These are phyloP conservation scores for Euphorbia tirucalli DNA, from an alignment of 345 rosid species.

Conservation along the genomic window DNA sequence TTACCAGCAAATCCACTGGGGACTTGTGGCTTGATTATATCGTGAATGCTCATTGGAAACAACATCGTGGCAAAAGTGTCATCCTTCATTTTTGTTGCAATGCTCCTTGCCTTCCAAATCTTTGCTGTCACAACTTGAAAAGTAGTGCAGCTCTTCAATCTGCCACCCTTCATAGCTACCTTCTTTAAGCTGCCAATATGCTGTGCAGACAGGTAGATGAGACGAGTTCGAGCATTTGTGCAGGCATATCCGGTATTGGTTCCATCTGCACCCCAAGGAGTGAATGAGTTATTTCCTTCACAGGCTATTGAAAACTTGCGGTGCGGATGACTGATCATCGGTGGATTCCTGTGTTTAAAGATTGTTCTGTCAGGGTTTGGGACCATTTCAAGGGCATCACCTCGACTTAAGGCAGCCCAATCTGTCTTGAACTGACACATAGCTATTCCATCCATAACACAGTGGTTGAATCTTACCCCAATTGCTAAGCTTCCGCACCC, in stretches of 20 bases:
- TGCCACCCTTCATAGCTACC: constrained; percentile 5
- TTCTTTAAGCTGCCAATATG: constrained; percentile 14
- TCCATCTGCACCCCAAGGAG: background rate
- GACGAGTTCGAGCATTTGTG: background rate
- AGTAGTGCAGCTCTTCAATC: constrained; percentile 9
- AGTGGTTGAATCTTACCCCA: constrained; percentile 23
- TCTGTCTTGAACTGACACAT: constrained; percentile 8
- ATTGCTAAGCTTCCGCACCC: constrained; percentile 32
- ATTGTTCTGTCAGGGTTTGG: constrained; percentile 23
- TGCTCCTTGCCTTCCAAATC: constrained; percentile 32
- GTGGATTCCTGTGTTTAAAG: constrained; percentile 23
- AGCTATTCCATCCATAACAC: constrained; percentile 22
- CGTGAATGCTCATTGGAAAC: constrained; percentile 17
- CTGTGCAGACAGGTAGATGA: constrained; percentile 9
- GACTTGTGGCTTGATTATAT: constrained; percentile 12
- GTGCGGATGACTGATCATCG: constrained; percentile 21
- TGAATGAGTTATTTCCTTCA: background rate
- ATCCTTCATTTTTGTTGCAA: constrained; percentile 19
- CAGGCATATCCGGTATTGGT: background rate
- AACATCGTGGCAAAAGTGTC: constrained; percentile 14
- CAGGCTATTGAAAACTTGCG: constrained; percentile 10
- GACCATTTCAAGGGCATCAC: background rate
- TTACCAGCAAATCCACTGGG: constrained; percentile 29
- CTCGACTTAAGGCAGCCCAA: constrained; percentile 21
- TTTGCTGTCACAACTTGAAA: constrained; percentile 25